phyloP scores from a whole-genome alignment of 2,329 filamentous ascomycete genomes.

The Hymenoscyphus scutula region DNA sequence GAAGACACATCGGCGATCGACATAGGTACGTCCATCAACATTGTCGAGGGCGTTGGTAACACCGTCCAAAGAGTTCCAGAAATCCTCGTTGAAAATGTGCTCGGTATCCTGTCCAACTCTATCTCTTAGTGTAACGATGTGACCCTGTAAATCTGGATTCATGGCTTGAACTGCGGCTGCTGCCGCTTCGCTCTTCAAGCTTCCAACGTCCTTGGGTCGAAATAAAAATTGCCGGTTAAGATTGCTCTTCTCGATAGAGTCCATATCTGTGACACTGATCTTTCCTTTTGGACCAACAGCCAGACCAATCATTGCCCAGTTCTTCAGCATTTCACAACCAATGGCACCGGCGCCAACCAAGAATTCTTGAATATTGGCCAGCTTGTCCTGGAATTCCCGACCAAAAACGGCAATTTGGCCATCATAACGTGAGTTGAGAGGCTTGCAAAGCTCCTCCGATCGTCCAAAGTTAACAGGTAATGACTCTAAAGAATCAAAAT shows the following conservation, averaged over 20 bases:
- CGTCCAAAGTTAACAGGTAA: constrained; percentile 72
- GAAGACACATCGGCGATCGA: constrained; percentile 94
- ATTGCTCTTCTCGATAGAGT: constrained; percentile 98
- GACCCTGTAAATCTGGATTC: constrained; percentile 88
- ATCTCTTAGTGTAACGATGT: constrained; percentile 83
- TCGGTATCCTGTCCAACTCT: constrained; percentile 91
- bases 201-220: constrained; percentile 86
- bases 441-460: constrained; percentile 85
- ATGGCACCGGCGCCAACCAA: constrained; percentile 95
- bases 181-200: constrained; percentile 94
- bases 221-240: constrained; percentile 97
- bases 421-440: constrained; percentile 82
- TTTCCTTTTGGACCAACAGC: constrained; percentile 84
- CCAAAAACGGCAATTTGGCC: constrained; percentile 97
- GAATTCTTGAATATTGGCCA: constrained; percentile 87
- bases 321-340: constrained; percentile 98
- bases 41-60: constrained; percentile 98
- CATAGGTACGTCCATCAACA: constrained; percentile 93
- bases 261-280: constrained; percentile 94
- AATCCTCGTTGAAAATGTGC: constrained; percentile 87
- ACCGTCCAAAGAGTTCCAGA: constrained; percentile 84
- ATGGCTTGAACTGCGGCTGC: constrained; percentile 86
- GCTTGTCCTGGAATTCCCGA: constrained; percentile 88
- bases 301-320: constrained; percentile 98
- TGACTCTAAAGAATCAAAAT: constrained; percentile 97